Evolutionary conservation across 2,329 filamentous ascomycete species (phyloP).

Genomic region (Cladosporium sp.): DNA sequence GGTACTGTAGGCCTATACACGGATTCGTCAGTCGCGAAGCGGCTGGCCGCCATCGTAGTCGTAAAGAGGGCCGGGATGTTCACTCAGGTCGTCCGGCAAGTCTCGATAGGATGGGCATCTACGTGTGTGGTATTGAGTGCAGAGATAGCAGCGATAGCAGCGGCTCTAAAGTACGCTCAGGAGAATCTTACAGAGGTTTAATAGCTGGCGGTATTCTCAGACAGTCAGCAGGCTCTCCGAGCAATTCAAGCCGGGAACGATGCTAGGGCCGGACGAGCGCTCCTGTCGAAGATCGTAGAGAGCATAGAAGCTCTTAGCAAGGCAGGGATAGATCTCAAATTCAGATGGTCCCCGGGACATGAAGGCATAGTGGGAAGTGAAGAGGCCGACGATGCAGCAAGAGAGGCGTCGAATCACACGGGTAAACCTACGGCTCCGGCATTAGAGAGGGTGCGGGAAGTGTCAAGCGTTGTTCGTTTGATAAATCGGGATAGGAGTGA

Average conservation of each 20-base stretch:
- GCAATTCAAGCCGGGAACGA: background rate
- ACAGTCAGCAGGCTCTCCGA: background rate
- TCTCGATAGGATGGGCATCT: background rate
- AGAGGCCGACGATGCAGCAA: background rate
- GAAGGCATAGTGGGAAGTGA: background rate
- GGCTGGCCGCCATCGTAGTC: background rate
- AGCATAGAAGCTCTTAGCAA: background rate
- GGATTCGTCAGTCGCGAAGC: background rate
- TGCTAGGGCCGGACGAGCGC: too few relatives aligned
- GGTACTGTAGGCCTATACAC: background rate
- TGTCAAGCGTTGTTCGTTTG: background rate
- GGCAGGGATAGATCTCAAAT: background rate
- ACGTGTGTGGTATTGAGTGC: background rate
- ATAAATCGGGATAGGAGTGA: slow-evolving; percentile 3
- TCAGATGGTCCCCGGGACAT: background rate
- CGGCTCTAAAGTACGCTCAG: background rate
- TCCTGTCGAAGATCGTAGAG: background rate
- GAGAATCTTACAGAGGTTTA: background rate
- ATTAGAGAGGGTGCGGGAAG: slow-evolving; percentile 1
- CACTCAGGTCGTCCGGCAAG: background rate
- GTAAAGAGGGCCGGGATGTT: background rate
- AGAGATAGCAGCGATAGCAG: background rate
- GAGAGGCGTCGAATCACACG: background rate
- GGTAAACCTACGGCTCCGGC: background rate
- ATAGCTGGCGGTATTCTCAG: background rate